These are phyloP conservation scores for Penicillium psychrosexuale DNA, from an alignment of 2,329 filamentous ascomycete species.

Conservation along the genomic window DNA sequence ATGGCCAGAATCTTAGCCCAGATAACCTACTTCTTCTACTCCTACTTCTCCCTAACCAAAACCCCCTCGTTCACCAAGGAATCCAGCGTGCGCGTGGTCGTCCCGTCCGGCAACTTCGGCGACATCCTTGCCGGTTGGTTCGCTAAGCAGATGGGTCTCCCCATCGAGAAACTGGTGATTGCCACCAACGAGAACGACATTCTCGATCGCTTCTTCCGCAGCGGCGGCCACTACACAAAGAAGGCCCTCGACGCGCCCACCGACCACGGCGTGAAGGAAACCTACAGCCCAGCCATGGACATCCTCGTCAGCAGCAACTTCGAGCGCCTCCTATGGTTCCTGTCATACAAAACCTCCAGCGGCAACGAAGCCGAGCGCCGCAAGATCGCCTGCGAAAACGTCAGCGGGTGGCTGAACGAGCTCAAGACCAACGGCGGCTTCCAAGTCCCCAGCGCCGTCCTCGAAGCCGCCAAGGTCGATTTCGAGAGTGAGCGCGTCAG, in stretches of 20 bases:
- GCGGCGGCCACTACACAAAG: slow-evolving; percentile 80
- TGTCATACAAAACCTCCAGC: slow-evolving; percentile 65
- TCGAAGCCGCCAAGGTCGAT: slow-evolving; percentile 65
- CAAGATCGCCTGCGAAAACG: slow-evolving; percentile 64
- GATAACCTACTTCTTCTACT: slow-evolving; percentile 94
- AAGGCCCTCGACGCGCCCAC: slow-evolving; percentile 50
- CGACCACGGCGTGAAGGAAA: slow-evolving; percentile 61
- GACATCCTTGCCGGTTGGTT: slow-evolving; percentile 90
- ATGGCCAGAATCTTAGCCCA: slow-evolving; percentile 93
- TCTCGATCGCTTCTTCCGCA: slow-evolving; percentile 90
- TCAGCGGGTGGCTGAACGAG: slow-evolving; percentile 71
- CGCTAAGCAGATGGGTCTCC: slow-evolving; percentile 83
- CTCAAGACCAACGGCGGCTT: slow-evolving; percentile 83
- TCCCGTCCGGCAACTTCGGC: slow-evolving; percentile 95
- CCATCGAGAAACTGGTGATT: slow-evolving; percentile 81
- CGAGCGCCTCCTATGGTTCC: slow-evolving; percentile 90
- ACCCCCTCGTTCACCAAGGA: slow-evolving; percentile 60
- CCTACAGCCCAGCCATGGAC: slow-evolving; percentile 93
- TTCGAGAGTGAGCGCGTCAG: slow-evolving; percentile 76
- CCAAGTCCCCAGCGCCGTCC: slow-evolving; percentile 69
- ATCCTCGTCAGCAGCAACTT: slow-evolving; percentile 96
- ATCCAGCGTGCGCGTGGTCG: slow-evolving; percentile 68
- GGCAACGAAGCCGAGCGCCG: slow-evolving; percentile 46
- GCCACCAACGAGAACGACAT: slow-evolving; percentile 99
- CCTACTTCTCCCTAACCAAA: slow-evolving; percentile 75